Conservation (phyloP, 805 yeast species). For the Wickerhamomyces hampshirensis region DNA sequence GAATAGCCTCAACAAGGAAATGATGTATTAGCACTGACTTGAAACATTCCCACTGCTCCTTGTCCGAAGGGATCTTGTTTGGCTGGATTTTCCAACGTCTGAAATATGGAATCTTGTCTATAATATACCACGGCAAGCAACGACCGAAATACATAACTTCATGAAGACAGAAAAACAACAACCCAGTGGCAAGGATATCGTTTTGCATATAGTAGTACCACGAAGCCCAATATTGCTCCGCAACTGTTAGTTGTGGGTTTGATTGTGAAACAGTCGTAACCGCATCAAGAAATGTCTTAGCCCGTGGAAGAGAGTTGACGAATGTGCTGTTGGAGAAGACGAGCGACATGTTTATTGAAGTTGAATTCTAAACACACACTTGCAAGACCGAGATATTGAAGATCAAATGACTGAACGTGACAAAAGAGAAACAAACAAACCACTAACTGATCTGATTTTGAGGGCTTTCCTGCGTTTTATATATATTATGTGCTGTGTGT, state of each 20-base stretch:
- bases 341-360: constrained; percentile 13
- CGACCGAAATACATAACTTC: constrained; percentile 90
- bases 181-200: constrained; percentile 89
- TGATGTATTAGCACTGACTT: constrained; percentile 82
- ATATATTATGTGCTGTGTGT: too few relatives aligned
- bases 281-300: constrained; percentile 12
- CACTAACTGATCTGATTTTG: too few relatives aligned
- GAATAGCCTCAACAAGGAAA: constrained; percentile 89
- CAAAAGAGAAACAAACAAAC: too few relatives aligned
- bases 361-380: not conserved
- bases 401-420: too few relatives aligned
- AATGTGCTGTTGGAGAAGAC: constrained; percentile 16
- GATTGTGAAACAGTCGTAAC: constrained; percentile 7
- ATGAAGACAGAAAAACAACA: constrained; percentile 75
- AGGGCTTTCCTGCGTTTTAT: not conserved
- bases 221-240: constrained; percentile 83
- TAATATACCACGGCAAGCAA: constrained; percentile 86
- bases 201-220: constrained; percentile 83
- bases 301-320: constrained; percentile 13
- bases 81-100: constrained; percentile 86
- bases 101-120: constrained; percentile 84
- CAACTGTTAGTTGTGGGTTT: constrained; percentile 13
- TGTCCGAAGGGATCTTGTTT: constrained; percentile 68
- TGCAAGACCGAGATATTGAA: too few relatives aligned
- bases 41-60: constrained; percentile 91